Evolutionary conservation across 768 basidiomycete genomes (phyloP), one percentile per base, ranked within the genome.

Genomic region (Tulasnella sp.): DNA sequence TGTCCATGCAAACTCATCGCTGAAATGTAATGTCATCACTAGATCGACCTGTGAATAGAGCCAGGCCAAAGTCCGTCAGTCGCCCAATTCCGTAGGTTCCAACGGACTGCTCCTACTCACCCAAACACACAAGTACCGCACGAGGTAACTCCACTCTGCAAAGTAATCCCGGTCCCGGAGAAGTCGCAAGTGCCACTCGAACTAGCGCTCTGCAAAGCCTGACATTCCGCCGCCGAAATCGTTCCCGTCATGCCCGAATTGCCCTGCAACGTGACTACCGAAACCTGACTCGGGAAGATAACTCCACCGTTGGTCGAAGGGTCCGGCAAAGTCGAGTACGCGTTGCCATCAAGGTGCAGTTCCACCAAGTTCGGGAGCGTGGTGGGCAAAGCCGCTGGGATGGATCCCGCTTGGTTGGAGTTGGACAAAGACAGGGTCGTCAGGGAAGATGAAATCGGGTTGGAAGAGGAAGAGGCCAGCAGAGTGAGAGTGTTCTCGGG

Each of bases 401-500:
- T 35, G 13, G 77, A 9, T 32, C 79, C 79, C 11, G 70, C 57
- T 29, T 79, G 48, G n/a, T 37, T 44, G 70, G 79, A 80, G 29
- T 40, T 39, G 20, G 79, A 79, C 15, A 80, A 57, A 32, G 72
- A 69, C 42, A 89, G 82, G n/a, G 82, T 84, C 44, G 83, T 80
- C 13, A 88, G 83, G 29, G 82, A 79, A 6, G 32, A 18, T 20
- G 69, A 29, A 23, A 80, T 46, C 7, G 79, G n/a, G 51, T 40
- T 69, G 4, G 79, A 74, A 13, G 13, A 5, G 23, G 48, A 79
- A 16, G 72, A 35, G 23, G 85, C 84, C 78, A 87, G 81, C 23
- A 84, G 83, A 3, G 80, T 80, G 77, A 88, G 86, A 1, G 85
- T 82, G 26, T 80, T 71, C 7, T n/a, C 79, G 2, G 88, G 87